Conservation (phyloP, 2,329 filamentous ascomycete genomes). For the Cyclaneusma minus region DNA sequence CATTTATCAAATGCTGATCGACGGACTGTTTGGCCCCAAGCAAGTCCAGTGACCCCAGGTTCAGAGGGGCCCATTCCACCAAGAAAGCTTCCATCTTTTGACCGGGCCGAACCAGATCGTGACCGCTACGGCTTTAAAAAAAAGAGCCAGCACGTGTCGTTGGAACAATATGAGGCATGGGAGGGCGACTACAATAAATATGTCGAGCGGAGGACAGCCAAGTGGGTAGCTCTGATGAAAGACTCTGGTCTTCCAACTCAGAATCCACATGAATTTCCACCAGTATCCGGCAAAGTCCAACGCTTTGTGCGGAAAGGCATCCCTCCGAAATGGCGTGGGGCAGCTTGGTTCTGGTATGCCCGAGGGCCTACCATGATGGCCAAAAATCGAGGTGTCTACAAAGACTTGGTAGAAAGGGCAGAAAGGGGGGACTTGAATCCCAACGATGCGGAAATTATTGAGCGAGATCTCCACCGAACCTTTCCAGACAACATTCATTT, state of each 20-base stretch:
- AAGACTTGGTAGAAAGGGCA: constrained; percentile 45
- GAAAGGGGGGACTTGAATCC: constrained; percentile 46
- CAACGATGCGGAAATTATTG: constrained; percentile 77
- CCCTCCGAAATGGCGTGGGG: constrained; percentile 84
- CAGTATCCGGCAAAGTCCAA: constrained; percentile 69
- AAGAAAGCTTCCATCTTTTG: neutral
- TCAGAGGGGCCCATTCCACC: constrained; percentile 1
- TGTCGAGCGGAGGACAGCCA: constrained; percentile 56
- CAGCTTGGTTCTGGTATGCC: constrained; percentile 94
- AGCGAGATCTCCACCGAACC: constrained; percentile 82
- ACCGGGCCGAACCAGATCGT: constrained; percentile 25
- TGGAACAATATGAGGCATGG: constrained; percentile 72
- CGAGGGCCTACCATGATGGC: constrained; percentile 68
- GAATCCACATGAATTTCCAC: constrained; percentile 62
- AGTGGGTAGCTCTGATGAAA: constrained; percentile 68
- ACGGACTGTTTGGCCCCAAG: neutral
- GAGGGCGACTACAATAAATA: constrained; percentile 60
- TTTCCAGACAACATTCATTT: constrained; percentile 91
- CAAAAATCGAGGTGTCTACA: constrained; percentile 64
- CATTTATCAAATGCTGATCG: constrained; percentile 1
- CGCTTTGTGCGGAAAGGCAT: constrained; percentile 87
- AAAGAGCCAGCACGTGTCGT: constrained; percentile 60
- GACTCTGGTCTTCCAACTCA: constrained; percentile 61
- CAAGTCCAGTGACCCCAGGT: neutral
- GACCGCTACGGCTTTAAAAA: constrained; percentile 93